Evolutionary conservation across 2,329 filamentous ascomycete genomes (phyloP).

Genomic region (Sclerotinia sclerotiorum): DNA sequence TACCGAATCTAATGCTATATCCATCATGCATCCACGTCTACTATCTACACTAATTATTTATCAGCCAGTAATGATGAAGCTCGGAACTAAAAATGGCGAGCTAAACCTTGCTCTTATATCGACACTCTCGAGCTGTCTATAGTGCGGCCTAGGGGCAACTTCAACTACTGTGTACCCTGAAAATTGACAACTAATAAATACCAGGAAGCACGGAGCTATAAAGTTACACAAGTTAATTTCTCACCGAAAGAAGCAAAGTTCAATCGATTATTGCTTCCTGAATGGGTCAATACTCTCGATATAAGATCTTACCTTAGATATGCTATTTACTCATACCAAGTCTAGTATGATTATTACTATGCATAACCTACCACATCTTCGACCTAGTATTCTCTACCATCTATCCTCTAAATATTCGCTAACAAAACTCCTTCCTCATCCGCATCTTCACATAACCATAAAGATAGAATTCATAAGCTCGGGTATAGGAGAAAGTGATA

Average conservation of each 20-base stretch:
- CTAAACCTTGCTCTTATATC: conserved; percentile 57
- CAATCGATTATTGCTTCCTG: conserved; percentile 26
- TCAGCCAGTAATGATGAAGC: background rate
- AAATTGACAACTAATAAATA: conserved; percentile 83
- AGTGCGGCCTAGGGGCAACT: conserved; percentile 71
- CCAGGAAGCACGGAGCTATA: conserved; percentile 79
- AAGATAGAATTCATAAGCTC: conserved; percentile 64
- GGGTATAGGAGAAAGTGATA: conserved; percentile 67
- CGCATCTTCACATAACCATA: conserved; percentile 47
- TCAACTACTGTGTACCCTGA: too few relatives aligned
- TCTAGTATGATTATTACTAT: conserved; percentile 46
- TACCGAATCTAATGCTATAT: conserved; percentile 40
- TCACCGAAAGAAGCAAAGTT: conserved; percentile 49
- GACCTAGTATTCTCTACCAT: conserved; percentile 61
- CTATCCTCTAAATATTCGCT: conserved; percentile 52
- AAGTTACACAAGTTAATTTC: conserved; percentile 53
- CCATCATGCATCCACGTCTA: background rate
- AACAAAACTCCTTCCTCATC: conserved; percentile 60
- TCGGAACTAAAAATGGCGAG: conserved; percentile 30
- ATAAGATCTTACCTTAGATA: conserved; percentile 43
- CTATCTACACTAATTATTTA: background rate
- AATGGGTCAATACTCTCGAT: conserved; percentile 31
- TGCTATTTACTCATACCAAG: conserved; percentile 68
- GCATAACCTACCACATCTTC: conserved; percentile 56
- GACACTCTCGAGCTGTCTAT: conserved; percentile 69